Evolutionary conservation across 2,329 filamentous ascomycete species (phyloP).

Genomic region (Ustilaginoidea virens): DNA sequence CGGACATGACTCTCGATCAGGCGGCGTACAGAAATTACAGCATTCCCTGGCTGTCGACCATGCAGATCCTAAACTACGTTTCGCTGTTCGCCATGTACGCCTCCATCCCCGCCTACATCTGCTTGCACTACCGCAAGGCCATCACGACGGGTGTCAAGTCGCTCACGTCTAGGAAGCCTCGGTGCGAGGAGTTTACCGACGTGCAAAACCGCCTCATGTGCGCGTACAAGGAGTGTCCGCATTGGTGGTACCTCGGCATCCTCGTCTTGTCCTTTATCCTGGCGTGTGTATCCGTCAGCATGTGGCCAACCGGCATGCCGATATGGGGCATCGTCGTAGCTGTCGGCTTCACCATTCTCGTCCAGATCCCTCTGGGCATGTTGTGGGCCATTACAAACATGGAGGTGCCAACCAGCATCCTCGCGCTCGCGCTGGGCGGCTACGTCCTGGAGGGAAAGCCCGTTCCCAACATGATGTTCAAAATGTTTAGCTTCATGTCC

Average conservation of each 20-base stretch:
- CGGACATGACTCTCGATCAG: slow-evolving; percentile 31
- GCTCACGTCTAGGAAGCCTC: too few relatives aligned
- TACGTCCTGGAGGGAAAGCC: slow-evolving; percentile 28
- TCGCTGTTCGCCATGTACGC: slow-evolving; percentile 15
- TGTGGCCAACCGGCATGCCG: slow-evolving; percentile 34
- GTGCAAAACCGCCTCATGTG: slow-evolving; percentile 18
- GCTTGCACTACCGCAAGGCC: slow-evolving; percentile 16
- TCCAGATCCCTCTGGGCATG: slow-evolving; percentile 39
- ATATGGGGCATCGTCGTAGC: slow-evolving; percentile 35
- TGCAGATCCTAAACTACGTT: slow-evolving; percentile 22
- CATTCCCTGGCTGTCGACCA: slow-evolving; percentile 34
- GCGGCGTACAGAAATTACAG: slow-evolving; percentile 33
- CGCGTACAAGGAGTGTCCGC: slow-evolving; percentile 26
- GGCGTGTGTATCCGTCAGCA: slow-evolving; percentile 18
- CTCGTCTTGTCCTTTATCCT: slow-evolving; percentile 29
- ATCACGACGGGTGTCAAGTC: slow-evolving; percentile 12
- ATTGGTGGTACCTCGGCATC: slow-evolving; percentile 37
- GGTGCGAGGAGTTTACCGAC: too few relatives aligned
- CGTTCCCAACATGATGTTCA: slow-evolving; percentile 22
- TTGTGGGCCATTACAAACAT: slow-evolving; percentile 39
- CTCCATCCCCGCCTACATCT: slow-evolving; percentile 14
- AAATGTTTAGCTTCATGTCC: slow-evolving; percentile 22
- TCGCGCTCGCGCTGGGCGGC: slow-evolving; percentile 42
- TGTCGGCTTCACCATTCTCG: slow-evolving; percentile 32
- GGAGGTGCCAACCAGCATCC: slow-evolving; percentile 44